phyloP scores from a whole-genome alignment of 495 filamentous ascomycete genomes.

The Bryoglossum gracile region DNA sequence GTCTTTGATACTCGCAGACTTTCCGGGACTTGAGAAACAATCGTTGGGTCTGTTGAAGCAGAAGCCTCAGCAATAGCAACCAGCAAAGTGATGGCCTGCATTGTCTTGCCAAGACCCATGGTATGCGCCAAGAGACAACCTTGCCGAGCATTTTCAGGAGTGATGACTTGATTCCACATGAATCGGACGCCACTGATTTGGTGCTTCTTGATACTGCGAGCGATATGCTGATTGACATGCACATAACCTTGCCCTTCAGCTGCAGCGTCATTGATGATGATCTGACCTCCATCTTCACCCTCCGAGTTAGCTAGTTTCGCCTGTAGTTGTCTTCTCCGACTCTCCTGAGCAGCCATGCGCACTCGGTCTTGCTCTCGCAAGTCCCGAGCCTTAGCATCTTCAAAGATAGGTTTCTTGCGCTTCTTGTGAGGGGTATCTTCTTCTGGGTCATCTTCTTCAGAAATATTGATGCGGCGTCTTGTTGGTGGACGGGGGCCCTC shows the following conservation, averaged over 20 bases:
- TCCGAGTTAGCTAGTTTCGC: slow-evolving; percentile 31
- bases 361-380: slow-evolving; percentile 39
- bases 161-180: slow-evolving; percentile 74
- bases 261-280: slow-evolving; percentile 68
- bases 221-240: slow-evolving; percentile 42
- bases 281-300: slow-evolving; percentile 31
- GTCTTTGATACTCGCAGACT: slow-evolving; percentile 54
- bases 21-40: slow-evolving; percentile 59
- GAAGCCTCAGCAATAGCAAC: slow-evolving; percentile 63
- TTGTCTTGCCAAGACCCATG: slow-evolving; percentile 92
- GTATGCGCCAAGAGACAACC: slow-evolving; percentile 86
- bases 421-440: slow-evolving; percentile 30
- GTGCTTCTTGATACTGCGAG: slow-evolving; percentile 45
- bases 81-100: slow-evolving; percentile 80
- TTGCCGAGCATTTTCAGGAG: slow-evolving; percentile 32
- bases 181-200: slow-evolving; percentile 70
- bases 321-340: slow-evolving; percentile 42
- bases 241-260: slow-evolving; percentile 45
- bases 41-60: slow-evolving; percentile 44
- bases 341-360: slow-evolving; percentile 40
- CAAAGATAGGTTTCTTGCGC: slow-evolving; percentile 40
- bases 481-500: slow-evolving; percentile 1
- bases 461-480: slow-evolving; percentile 1
- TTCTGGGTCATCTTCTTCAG: slow-evolving; percentile 5
- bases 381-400: slow-evolving; percentile 36